Base-by-base conservation (phyloP, 176 grass and related monocot genomes). In the Areca catechu region DNA sequence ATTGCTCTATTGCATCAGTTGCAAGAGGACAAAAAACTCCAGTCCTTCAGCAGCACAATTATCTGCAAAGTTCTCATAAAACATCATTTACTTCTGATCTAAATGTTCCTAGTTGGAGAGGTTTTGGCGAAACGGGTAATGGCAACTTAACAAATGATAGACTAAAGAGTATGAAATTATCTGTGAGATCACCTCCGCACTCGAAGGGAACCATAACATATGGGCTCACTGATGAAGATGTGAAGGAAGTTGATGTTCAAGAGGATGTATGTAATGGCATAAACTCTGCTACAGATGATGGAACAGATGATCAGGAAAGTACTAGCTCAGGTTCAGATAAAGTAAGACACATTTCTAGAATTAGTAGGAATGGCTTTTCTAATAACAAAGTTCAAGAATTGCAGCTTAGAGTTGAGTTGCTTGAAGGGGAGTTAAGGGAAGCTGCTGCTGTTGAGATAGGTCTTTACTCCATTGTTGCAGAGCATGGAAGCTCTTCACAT, bases 381-480 rank as follows among this genome's bases (percentile, higher is more conserved):
- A 80, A 68, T 22, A 81, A 71, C 28, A 91, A 88, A 82, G 67
- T 97, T 76, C 80, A 61, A 55, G 93, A 97, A 64, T 70, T 97
- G 23, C 80, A 97, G 53, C 69, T 84, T 67, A 78, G 74, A 61
- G 75, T 91, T 56, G 81, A 88, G 72, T 67, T 91, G 77, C 80
- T 97, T 71, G 87, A 97, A 91, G 73, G 80, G 22, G 93, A 97
- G 69, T 71, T 97, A n/a, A 65, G 81, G 67, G 93, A 97, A 85
- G 59, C 78, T 29, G 93, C 93, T 16, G 83, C 83, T 70, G 63
- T 83, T 62, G 93, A 97, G 74, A 80, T 91, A 72, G 81, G 83
- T 22, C 87, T 97, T 79, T 91, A 91, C 65, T 91, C 86, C 7
- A 76, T 91, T 61, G 60, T 82, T 58, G 83, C 93, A 16, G 87